Conservation (phyloP, 306 rosid species). For the Lupinus albus region DNA sequence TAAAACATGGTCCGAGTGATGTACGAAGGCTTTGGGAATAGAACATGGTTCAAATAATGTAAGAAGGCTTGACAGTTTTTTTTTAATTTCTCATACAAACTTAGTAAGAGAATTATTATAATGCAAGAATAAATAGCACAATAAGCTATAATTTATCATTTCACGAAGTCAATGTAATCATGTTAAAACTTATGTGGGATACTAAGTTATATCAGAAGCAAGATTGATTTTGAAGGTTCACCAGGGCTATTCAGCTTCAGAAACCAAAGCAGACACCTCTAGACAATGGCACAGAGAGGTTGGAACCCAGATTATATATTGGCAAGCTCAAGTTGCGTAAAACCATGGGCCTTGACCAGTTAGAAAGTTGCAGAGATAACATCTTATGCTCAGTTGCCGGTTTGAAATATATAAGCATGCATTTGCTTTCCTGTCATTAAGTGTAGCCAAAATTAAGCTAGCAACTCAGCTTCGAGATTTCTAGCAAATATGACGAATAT, state of each 20-base stretch:
- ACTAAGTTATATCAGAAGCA: conserved; percentile 36
- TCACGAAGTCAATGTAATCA: background rate
- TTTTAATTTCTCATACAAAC: conserved; percentile 25
- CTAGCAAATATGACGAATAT: conserved; percentile 1
- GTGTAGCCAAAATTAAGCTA: conserved; percentile 59
- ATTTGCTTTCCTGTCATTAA: conserved; percentile 83
- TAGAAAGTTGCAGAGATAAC: conserved; percentile 54
- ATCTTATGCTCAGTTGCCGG: conserved; percentile 63
- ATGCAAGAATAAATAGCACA: conserved; percentile 4
- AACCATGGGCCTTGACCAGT: conserved; percentile 60
- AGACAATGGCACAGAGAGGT: conserved; percentile 43
- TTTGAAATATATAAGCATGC: conserved; percentile 71
- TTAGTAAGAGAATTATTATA: conserved; percentile 29
- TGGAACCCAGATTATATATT: conserved; percentile 45
- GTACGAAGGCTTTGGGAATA: too few species aligned
- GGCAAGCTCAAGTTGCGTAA: conserved; percentile 59
- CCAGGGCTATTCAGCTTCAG: conserved; percentile 66
- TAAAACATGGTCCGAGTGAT: conserved; percentile 6
- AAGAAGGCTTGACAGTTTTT: conserved; percentile 8
- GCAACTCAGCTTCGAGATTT: conserved; percentile 47
- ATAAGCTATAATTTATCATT: conserved; percentile 6
- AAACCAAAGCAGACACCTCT: conserved; percentile 55
- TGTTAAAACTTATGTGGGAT: conserved; percentile 17
- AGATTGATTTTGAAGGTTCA: conserved; percentile 57
- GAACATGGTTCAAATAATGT: background rate